Evolutionary conservation across 345 rosid species (phyloP).

Genomic region (Pelargonium nanum): DNA sequence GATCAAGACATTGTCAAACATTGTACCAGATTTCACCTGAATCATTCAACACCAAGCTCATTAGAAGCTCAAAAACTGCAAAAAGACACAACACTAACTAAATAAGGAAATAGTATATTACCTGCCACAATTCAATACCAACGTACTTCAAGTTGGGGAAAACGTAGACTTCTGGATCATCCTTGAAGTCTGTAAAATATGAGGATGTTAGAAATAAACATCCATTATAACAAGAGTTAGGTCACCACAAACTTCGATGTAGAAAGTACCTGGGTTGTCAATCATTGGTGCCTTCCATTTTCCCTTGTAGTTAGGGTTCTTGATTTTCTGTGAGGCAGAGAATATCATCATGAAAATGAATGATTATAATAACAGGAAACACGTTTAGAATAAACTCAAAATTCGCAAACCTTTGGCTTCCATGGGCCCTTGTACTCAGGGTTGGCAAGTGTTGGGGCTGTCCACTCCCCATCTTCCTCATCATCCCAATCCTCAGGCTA

Average conservation of each 20-base stretch:
- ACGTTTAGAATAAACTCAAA: neutral
- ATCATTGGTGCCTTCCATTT: slow-evolving; percentile 95
- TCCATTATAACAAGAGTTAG: neutral
- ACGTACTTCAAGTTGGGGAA: slow-evolving; percentile 25
- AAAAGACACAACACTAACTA: neutral
- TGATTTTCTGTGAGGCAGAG: slow-evolving; percentile 59
- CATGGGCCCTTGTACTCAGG: slow-evolving; percentile 97
- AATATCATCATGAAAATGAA: neutral
- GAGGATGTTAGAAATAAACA: neutral
- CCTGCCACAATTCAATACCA: slow-evolving; percentile 41
- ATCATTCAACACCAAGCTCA: neutral
- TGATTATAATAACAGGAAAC: neutral
- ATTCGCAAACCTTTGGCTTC: slow-evolving; percentile 66
- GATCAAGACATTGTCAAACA: slow-evolving; percentile 29
- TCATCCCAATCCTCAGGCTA: slow-evolving; percentile 99
- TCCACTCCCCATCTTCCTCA: slow-evolving; percentile 99
- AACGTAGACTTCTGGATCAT: slow-evolving; percentile 25
- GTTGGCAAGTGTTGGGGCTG: slow-evolving; percentile 82
- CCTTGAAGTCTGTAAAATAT: slow-evolving; percentile 23
- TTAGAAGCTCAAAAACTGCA: neutral
- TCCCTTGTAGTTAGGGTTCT: slow-evolving; percentile 78
- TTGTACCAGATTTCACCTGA: slow-evolving; percentile 34
- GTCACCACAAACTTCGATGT: neutral
- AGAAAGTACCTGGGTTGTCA: slow-evolving; percentile 55
- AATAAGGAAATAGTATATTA: neutral